Evolutionary conservation across 495 filamentous ascomycete genomes (phyloP), one percentile per base, ranked within the genome.

Genomic region (Cetradonia linearis): DNA sequence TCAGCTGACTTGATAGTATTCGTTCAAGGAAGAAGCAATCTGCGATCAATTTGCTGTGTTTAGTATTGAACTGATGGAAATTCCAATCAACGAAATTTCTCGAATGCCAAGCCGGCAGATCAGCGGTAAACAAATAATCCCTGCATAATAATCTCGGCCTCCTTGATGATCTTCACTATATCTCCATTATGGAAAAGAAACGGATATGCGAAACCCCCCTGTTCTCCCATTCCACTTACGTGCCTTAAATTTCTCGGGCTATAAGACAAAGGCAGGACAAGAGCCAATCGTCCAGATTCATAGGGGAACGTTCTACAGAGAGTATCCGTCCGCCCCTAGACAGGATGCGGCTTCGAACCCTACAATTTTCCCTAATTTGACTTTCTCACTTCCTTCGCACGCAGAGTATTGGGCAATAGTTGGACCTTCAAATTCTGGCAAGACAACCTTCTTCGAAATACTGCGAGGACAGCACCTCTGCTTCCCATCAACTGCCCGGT

Each of bases 241-340:
- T 38, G 8, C 25, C 36, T 7, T n/a, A 2, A 53, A 1, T 5
- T 11, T 16, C 0, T 49, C 31, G 6, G 62, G 59, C 49, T 33
- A 60, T 8, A 46, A 61, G 25, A 65, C 62, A 13, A 63, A 31
- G 59, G 42, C 18, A 59, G 31, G 42, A 18, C 27, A 11, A n/a
- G 48, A 73, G 28, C 86, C 88, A 10, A 76, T 95, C 49, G 83
- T 95, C 55, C 76, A 74, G 61, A 91, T 95, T 67, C 59, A 78
- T 63, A 80, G 88, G 72, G 88, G 76, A 62, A 89, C 86, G 3
- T 95, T 95, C 69, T 92, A 93, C 72, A 82, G 85, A 20, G 80
- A 83, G 49, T 86, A 91, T 70, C 89, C 88, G 16, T 76, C 75
- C 27, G 72, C 77, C 30, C 65, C 77, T 31, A 55, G 68, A 42